A percentile compares a stretch with the other conserved stretches of the same genome.
Conservation (phyloP, 2,329 filamentous ascomycete species). For the Diplocarpon mali region DNA sequence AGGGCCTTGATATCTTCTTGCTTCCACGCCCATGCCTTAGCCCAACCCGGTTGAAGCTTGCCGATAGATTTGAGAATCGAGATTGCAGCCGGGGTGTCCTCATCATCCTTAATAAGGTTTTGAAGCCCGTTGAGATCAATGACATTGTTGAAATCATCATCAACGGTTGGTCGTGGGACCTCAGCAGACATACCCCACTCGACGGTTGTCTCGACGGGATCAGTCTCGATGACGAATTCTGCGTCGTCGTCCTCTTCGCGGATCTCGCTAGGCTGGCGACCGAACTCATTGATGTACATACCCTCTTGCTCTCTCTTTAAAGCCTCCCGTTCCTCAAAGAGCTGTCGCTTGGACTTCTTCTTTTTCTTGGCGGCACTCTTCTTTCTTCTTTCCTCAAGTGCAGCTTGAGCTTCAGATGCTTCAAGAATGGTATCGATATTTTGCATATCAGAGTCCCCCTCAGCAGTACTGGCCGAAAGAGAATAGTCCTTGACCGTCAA, state of each 20-base stretch:
- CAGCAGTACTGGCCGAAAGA: conserved; percentile 25
- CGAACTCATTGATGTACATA: conserved; percentile 32
- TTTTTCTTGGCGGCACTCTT: conserved; percentile 48
- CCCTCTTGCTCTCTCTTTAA: conserved; percentile 45
- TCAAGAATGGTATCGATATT: conserved; percentile 40
- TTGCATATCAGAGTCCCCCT: conserved; percentile 38
- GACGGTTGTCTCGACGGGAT: conserved; percentile 33
- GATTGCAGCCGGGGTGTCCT: conserved; percentile 48
- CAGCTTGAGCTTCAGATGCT: conserved; percentile 36
- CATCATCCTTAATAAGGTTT: conserved; percentile 55
- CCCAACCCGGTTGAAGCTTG: conserved; percentile 43
- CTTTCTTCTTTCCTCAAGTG: conserved; percentile 38
- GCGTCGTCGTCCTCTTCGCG: conserved; percentile 23
- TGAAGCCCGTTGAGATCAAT: conserved; percentile 64
- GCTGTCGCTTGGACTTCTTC: conserved; percentile 70
- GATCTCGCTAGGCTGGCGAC: conserved; percentile 28
- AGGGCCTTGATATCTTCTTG: conserved; percentile 62
- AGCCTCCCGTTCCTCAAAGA: conserved; percentile 56
- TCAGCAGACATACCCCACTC: conserved; percentile 48
- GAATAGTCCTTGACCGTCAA: conserved; percentile 40
- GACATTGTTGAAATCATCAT: conserved; percentile 51
- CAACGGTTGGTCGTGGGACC: conserved; percentile 50
- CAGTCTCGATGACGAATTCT: conserved; percentile 29
- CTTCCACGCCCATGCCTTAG: conserved; percentile 56
- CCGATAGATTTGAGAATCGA: conserved; percentile 32